phyloP scores from a whole-genome alignment of 1,284 basidiomycete genomes.

The Dichomitus squalens region DNA sequence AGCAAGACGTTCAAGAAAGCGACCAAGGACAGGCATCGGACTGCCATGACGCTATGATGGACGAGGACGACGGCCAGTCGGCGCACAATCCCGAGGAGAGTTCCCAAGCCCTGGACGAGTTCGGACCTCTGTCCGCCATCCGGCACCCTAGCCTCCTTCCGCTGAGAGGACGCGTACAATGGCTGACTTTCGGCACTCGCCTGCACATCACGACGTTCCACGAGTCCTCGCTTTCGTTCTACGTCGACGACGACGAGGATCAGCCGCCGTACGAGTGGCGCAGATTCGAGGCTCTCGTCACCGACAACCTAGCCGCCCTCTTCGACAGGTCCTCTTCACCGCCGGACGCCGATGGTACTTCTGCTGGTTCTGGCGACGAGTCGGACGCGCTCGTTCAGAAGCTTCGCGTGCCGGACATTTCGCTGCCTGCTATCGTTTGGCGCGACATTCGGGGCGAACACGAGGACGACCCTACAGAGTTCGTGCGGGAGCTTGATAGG shows the following conservation, averaged over 20 bases:
- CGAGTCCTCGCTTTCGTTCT: slow-evolving; percentile 22
- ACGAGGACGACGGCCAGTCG: background rate
- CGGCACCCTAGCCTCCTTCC: background rate
- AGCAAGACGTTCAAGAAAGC: too few species aligned
- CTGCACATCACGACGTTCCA: slow-evolving; percentile 20
- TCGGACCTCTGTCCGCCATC: background rate
- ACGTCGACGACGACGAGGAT: slow-evolving; percentile 24
- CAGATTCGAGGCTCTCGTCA: slow-evolving; percentile 15
- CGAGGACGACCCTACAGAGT: slow-evolving; percentile 22
- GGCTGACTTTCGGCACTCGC: slow-evolving; percentile 27
- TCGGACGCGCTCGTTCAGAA: slow-evolving; percentile 4
- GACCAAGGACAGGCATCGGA: background rate
- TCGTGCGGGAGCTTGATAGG: slow-evolving; percentile 20
- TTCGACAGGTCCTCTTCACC: background rate
- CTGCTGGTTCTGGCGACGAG: background rate
- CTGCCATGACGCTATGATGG: background rate
- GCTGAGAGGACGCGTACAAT: slow-evolving; percentile 23
- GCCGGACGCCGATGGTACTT: background rate
- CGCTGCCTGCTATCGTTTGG: slow-evolving; percentile 28
- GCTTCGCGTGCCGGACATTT: slow-evolving; percentile 16
- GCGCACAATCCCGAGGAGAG: background rate
- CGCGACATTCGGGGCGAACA: slow-evolving; percentile 26
- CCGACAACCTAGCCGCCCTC: slow-evolving; percentile 8
- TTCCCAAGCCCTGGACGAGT: background rate
- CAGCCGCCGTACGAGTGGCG: slow-evolving; percentile 2